Base-by-base conservation (phyloP, 306 rosid species). In the Lithocarpus polystachyus region DNA sequence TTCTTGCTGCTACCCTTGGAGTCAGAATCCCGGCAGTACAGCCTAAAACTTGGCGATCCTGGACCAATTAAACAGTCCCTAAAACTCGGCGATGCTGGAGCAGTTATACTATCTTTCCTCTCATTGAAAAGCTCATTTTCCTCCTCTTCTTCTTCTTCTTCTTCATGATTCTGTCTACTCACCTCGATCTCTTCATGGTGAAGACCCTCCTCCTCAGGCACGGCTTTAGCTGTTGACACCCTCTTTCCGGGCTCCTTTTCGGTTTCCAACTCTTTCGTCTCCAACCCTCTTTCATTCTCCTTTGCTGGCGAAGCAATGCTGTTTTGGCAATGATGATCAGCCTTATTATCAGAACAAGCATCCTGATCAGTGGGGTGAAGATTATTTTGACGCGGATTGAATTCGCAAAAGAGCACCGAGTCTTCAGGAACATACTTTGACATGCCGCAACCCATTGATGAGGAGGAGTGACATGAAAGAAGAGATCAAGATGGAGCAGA, bases 401-500 rank as follows among this genome's bases (percentile, higher is more conserved):
- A 24, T 14, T 1, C 64, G 33, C 14, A 57, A 40, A n/a, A 12
- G 2, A 0, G 1, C 11, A 54, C 1, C 20, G 68, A 54, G 31
- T 75, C 65, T 12, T 74, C 80, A 5, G 62, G 35, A 2, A 67
- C 81, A 45, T 78, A 22, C 2, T 70, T 75, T 7, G 97, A 92
- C 40, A 82, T 71, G 68, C 93, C 97, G 78, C 97, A 92, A 80
- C 95, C 95, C 95, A 90, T 89, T 70, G 52, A 23, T 70, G 52
- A 23, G 24, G 62, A 35, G 11, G 26, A 17, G 29, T 40, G 13
- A 13, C 24, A 31, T n/a, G 65, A 10, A 19, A 81, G 18, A 52
- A 55, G 60, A 52, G 60, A n/a, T 14, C 52, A 18, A 35, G 35
- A 69, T 51, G 23, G 28, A 45, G 65, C 31, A 14, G 22, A 13